Base-by-base conservation (phyloP, 2,329 filamentous ascomycete species). In the Coniella vitis region DNA sequence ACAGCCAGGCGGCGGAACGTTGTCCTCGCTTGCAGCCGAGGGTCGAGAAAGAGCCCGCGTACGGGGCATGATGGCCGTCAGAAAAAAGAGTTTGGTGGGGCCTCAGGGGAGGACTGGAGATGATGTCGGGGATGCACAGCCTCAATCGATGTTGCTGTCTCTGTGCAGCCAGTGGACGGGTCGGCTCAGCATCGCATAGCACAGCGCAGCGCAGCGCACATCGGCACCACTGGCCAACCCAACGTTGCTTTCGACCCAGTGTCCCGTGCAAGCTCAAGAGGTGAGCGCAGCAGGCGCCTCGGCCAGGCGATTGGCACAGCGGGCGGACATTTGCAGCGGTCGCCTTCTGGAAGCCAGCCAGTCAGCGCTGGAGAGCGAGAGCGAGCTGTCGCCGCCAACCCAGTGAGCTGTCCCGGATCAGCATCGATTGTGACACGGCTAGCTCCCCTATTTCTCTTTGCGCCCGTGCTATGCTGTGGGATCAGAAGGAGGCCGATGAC, bases 311-410 rank as follows among this genome's bases (percentile, higher is more conserved):
- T 41, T 51, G 44, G 48, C 42, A 35, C 31, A 31, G 35, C 37
- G 38, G 10, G 32, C n/a, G 20, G 43, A 5, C 25, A 29, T 29
- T 5, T 29, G 25, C 25, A 29, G 13, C 20, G 31, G 38, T 41
- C 31, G 48, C 40, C 40, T 52, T 52, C 49, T 52, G 49, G 49
- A 52, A 52, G 39, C 38, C 25, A 34, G 31, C 31, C 22, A 32
- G 38, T 49, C 35, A 14, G 22, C 21, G 20, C 21, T 17, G 38
- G 9, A 17, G 25, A 45, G 47, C 36, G 40, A 45, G n/a, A n/a
- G 38, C 45, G 39, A 14, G 4, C 22, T 17, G 22, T 20, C 3
- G 13, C 12, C n/a, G 34, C 13, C n/a, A 16, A 36, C 4, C 4
- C 34, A 5, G 25, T 29, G 5, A 29, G 25, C 25, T n/a, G n/a